Conservation (phyloP, 768 basidiomycete genomes). For the Gymnopilus dilepis region DNA sequence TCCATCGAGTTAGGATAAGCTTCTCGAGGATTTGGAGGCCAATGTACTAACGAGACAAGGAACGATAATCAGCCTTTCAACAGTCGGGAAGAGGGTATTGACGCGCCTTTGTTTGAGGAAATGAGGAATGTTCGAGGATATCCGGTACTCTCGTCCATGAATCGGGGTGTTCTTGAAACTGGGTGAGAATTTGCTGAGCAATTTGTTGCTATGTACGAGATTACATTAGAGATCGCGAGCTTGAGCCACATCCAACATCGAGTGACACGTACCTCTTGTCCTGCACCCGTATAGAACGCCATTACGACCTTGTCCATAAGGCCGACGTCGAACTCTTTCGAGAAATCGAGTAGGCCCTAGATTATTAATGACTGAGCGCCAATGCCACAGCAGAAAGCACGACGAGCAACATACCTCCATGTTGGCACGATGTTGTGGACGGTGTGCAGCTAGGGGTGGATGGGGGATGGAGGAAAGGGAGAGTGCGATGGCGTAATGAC, state of each 20-base stretch:
- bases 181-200: slow-evolving; percentile 93
- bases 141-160: slow-evolving; percentile 97
- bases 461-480: slow-evolving; percentile 24
- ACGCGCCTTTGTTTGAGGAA: slow-evolving; percentile 83
- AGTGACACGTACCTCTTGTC: slow-evolving; percentile 69
- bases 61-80: slow-evolving; percentile 18
- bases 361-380: slow-evolving; percentile 28
- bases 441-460: slow-evolving; percentile 22
- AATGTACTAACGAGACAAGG: slow-evolving; percentile 70
- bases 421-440: slow-evolving; percentile 29
- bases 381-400: slow-evolving; percentile 6
- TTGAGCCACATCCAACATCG: slow-evolving; percentile 13
- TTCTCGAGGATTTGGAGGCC: slow-evolving; percentile 97
- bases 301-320: slow-evolving; percentile 94
- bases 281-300: slow-evolving; percentile 86
- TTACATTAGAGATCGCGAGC: slow-evolving; percentile 31
- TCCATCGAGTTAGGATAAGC: slow-evolving; percentile 94
- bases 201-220: slow-evolving; percentile 77
- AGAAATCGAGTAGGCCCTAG: slow-evolving; percentile 92
- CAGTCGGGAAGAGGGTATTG: background rate
- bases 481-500: slow-evolving; percentile 29
- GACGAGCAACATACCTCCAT: slow-evolving; percentile 50
- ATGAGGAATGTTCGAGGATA: slow-evolving; percentile 84
- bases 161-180: slow-evolving; percentile 95
- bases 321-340: slow-evolving; percentile 89